These are phyloP conservation scores for Umbelopsis sp. DNA, from an alignment of 371 early-diverging fungal species.

Conservation along the genomic window DNA sequence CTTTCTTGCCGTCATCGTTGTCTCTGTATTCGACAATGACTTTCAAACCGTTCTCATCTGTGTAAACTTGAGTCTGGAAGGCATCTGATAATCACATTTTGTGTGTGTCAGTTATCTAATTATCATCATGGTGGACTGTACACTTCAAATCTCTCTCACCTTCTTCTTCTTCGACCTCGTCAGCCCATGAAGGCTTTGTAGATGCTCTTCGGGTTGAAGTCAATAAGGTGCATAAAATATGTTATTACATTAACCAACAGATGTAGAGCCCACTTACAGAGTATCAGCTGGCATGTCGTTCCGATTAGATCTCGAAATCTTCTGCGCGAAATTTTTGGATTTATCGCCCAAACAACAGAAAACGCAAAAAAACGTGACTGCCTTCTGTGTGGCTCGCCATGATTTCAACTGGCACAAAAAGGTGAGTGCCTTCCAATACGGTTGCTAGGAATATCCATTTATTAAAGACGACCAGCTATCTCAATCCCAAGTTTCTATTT, in stretches of 20 bases:
- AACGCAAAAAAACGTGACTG: conserved; percentile 6
- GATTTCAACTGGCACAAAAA: too few species aligned
- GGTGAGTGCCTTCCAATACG: too few species aligned
- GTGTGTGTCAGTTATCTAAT: background rate
- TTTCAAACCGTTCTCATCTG: conserved; percentile 85
- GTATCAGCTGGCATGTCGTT: conserved; percentile 22
- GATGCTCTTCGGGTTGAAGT: conserved; percentile 17
- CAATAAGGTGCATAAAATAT: background rate
- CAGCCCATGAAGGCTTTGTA: conserved; percentile 66
- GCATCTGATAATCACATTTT: conserved; percentile 32
- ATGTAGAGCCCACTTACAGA: conserved; percentile 9
- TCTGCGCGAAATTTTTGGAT: conserved; percentile 15
- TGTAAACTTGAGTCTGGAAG: conserved; percentile 59
- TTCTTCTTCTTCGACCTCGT: conserved; percentile 73
- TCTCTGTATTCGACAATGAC: conserved; percentile 78
- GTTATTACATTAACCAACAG: background rate
- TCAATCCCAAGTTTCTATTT: too few species aligned
- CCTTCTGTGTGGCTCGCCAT: too few species aligned
- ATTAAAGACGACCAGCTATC: too few species aligned
- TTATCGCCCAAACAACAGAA: conserved; percentile 7
- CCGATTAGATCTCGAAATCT: conserved; percentile 16
- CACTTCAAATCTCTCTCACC: conserved; percentile 27
- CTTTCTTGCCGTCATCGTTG: conserved; percentile 88
- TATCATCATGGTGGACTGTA: background rate
- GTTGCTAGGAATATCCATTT: too few species aligned